Evolutionary conservation across 805 yeast genomes (phyloP), one percentile per base, ranked within the genome.

Genomic region (Candida boidinii): DNA sequence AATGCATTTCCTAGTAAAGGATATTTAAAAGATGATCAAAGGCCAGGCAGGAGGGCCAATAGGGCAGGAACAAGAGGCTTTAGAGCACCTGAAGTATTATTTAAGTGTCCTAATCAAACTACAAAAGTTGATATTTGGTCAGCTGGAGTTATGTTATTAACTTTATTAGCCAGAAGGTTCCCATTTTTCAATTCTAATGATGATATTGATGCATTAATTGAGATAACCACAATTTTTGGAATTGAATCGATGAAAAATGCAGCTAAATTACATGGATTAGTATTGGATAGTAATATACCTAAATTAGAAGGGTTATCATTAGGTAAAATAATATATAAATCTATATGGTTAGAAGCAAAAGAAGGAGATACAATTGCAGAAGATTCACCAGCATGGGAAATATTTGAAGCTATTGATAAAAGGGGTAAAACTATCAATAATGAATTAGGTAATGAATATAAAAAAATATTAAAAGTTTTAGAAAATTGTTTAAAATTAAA

Each of bases 11-110:
- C 58, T 11, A 37, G 45, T 5, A 68, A 69, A 56, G 90, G 96
- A 2, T 86, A 83, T 49, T 81, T 87, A 8, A 86, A 85, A 51
- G 84, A 83, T 46, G 98, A 92, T 59, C 73, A 74, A 31, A 67
- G 97, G 45, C 82, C 94, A 1, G 84, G 92, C 2, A 70, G 95
- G 47, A 70, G 98, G 36, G 97, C 97, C 0, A 92, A 92, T 49
- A 76, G 98, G 46, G 98, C 98, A 13, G 96, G 96, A 7, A 87
- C 96, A 1, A 68, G 96, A 45, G 96, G 96, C 0, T 87, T 87
- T 50, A 67, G 96, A 44, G 95, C 96, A 0, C 96, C 96, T 0
- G 96, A 87, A 52, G 96, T 87, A 4, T 60, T 88, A 34, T 69
- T 86, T 57, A 86, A 85, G 52, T 87, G 96, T 56, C 72, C 82